These are phyloP conservation scores for Epithele typhae DNA, from an alignment of 768 basidiomycete species.

Conservation along the genomic window DNA sequence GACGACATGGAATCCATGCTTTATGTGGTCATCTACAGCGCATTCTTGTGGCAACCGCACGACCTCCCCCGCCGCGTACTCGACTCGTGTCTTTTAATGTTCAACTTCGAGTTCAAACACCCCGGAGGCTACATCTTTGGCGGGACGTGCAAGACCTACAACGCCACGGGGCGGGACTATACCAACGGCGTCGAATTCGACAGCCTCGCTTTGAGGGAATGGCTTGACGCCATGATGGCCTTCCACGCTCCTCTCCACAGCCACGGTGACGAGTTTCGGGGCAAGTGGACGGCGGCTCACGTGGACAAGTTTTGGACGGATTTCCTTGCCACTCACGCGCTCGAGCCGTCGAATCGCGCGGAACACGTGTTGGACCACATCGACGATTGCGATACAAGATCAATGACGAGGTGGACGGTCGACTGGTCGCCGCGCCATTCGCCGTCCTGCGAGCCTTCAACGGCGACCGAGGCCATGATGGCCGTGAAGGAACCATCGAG, in stretches of 20 bases:
- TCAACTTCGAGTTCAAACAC: background rate
- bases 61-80: no score
- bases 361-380: no score
- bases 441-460: no score
- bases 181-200: background rate
- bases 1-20: conserved; percentile 12
- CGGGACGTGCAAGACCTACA: background rate
- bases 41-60: conserved; percentile 1
- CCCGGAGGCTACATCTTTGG: background rate
- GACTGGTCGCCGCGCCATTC: no score
- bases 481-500: no score
- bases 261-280: background rate
- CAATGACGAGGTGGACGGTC: no score
- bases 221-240: conserved; percentile 1
- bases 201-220: background rate
- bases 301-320: conserved; percentile 1
- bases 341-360: no score
- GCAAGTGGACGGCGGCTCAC: background rate
- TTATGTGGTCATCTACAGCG: conserved; percentile 8
- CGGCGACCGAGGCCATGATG: no score
- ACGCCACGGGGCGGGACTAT: background rate
- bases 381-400: no score
- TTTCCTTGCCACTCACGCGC: background rate
- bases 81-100: no score
- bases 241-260: background rate